phyloP scores from a whole-genome alignment of 2,329 filamentous ascomycete genomes.

The Xylaria sp. region DNA sequence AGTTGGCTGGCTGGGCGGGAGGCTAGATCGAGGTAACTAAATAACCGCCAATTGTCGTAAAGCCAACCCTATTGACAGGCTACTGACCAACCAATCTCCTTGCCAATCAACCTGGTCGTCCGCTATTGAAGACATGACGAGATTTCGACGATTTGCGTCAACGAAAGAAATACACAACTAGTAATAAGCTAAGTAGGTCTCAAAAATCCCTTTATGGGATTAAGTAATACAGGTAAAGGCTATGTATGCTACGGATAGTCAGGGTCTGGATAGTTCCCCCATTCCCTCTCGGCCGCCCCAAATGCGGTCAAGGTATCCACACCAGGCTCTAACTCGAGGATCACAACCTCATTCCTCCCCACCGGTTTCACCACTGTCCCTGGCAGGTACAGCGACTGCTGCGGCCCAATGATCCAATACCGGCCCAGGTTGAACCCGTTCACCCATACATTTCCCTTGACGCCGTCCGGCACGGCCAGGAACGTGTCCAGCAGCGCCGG shows the following conservation, averaged over 20 bases:
- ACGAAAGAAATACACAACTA: too few species aligned
- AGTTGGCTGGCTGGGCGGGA: neutral
- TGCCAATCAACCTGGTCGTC: neutral
- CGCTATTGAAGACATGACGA: too few species aligned
- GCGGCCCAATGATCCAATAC: slow-evolving; percentile 55
- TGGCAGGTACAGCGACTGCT: slow-evolving; percentile 54
- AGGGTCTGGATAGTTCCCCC: slow-evolving; percentile 41
- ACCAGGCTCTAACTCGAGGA: slow-evolving; percentile 51
- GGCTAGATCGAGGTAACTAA: neutral
- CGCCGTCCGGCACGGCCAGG: slow-evolving; percentile 46
- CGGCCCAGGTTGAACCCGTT: slow-evolving; percentile 53
- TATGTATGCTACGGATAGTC: slow-evolving; percentile 33
- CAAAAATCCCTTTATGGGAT: too few species aligned
- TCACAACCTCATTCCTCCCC: slow-evolving; percentile 47
- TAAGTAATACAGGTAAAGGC: too few species aligned
- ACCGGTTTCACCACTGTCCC: slow-evolving; percentile 45
- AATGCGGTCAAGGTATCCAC: slow-evolving; percentile 31
- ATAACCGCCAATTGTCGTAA: slow-evolving; percentile 16
- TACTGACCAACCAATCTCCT: slow-evolving; percentile 6
- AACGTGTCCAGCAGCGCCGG: slow-evolving; percentile 43
- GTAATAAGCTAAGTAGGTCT: too few species aligned
- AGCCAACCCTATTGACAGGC: neutral
- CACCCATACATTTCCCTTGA: slow-evolving; percentile 54
- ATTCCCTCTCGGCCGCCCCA: slow-evolving; percentile 35
- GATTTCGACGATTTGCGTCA: too few species aligned